Evolutionary conservation across 257 asterid species (phyloP).

Genomic region (Asclepias syriaca): DNA sequence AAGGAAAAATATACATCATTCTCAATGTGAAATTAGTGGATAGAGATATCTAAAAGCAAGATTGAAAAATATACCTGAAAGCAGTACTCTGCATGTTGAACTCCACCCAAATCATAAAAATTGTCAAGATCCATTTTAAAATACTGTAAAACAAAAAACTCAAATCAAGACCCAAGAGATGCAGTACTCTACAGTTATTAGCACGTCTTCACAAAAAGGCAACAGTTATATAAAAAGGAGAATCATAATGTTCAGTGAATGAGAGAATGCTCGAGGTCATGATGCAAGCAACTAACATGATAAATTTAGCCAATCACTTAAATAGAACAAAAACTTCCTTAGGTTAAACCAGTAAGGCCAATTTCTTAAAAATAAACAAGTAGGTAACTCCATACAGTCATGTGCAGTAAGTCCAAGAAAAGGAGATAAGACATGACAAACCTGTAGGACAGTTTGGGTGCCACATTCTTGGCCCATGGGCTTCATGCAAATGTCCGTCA

Average conservation of each 20-base stretch:
- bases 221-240: background rate
- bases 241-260: background rate
- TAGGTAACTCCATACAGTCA: background rate
- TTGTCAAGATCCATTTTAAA: constrained; percentile 85
- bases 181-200: background rate
- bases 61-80: constrained; percentile 54
- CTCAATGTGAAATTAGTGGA: background rate
- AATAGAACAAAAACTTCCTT: background rate
- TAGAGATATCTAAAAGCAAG: background rate
- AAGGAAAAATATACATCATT: background rate
- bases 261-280: background rate
- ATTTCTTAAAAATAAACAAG: no score
- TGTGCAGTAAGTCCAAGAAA: background rate
- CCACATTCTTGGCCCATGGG: constrained; percentile 97
- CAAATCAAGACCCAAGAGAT: background rate
- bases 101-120: constrained; percentile 64
- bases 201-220: background rate
- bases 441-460: constrained; percentile 97
- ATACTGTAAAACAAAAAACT: constrained; percentile 42
- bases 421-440: constrained; percentile 11
- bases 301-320: no score
- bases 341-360: background rate
- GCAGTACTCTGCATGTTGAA: constrained; percentile 78
- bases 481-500: constrained; percentile 93
- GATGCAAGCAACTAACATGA: no score